These are phyloP conservation scores for Aspergillus campestris DNA, from an alignment of 495 filamentous ascomycete species.

Conservation along the genomic window DNA sequence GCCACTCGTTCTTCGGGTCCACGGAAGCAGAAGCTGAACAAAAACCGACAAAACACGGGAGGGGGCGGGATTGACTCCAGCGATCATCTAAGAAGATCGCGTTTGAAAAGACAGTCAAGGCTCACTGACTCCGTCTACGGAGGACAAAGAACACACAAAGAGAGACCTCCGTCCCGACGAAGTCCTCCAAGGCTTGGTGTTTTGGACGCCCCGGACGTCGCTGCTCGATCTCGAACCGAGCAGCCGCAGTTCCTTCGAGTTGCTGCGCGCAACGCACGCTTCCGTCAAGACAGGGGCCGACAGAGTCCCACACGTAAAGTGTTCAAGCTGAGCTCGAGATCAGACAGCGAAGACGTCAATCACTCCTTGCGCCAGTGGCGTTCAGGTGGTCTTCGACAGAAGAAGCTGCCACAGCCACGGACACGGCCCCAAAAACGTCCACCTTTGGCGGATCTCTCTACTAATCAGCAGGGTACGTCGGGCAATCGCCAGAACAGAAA, in stretches of 20 bases:
- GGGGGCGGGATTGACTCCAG: conserved; percentile 5
- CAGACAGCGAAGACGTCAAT: conserved; percentile 70
- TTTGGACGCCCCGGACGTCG: conserved; percentile 56
- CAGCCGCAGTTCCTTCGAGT: conserved; percentile 69
- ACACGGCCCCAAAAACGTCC: conserved; percentile 14
- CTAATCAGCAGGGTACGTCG: conserved; percentile 7
- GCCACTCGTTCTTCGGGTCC: conserved; percentile 17
- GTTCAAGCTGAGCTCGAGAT: conserved; percentile 58
- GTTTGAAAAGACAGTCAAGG: conserved; percentile 23
- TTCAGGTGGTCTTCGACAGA: conserved; percentile 54
- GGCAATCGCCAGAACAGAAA: conserved; percentile 2
- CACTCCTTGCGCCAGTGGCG: conserved; percentile 65
- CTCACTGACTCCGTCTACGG: conserved; percentile 27
- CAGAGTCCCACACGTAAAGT: conserved; percentile 68
- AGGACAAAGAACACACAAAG: conserved; percentile 13
- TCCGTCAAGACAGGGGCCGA: conserved; percentile 54
- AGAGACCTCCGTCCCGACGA: conserved; percentile 8
- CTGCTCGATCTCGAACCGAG: conserved; percentile 14
- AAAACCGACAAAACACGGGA: conserved; percentile 28
- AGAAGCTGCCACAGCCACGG: conserved; percentile 16
- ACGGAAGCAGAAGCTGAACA: conserved; percentile 25
- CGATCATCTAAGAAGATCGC: conserved; percentile 18
- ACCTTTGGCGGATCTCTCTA: conserved; percentile 13
- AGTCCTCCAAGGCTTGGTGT: conserved; percentile 53
- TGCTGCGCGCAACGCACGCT: conserved; percentile 62